Conservation (phyloP, 73 alveolate species). For the Paramecium caudatum region DNA sequence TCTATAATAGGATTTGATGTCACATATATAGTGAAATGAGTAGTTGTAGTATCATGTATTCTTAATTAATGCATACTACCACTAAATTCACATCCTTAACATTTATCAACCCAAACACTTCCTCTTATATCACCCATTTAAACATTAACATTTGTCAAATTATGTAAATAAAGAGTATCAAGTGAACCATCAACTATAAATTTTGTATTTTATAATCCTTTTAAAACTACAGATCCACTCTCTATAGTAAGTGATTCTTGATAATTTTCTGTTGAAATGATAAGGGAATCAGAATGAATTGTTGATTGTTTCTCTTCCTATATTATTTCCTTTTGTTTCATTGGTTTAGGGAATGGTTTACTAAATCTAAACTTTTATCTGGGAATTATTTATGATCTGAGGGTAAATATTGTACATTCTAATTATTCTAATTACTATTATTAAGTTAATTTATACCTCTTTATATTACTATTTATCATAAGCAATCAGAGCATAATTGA, state of each 20-base stretch:
- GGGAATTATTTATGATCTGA: conserved; percentile 42
- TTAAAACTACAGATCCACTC: neutral
- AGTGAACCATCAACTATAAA: neutral
- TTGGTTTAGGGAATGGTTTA: conserved; percentile 41
- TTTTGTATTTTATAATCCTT: neutral
- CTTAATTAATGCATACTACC: conserved; percentile 86
- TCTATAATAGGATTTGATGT: conserved; percentile 95
- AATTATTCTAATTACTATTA: conserved; percentile 63
- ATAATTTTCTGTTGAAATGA: conserved; percentile 5
- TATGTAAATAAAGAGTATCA: conserved; percentile 60
- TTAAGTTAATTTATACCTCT: conserved; percentile 60
- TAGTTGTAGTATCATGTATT: conserved; percentile 89
- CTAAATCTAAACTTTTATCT: conserved; percentile 70
- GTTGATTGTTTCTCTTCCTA: neutral
- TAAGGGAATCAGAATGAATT: neutral
- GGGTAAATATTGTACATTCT: conserved; percentile 63
- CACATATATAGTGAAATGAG: conserved; percentile 86
- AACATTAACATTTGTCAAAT: neutral
- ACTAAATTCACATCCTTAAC: neutral
- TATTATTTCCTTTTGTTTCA: neutral
- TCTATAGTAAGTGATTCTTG: neutral
- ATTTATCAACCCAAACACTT: conserved; percentile 62
- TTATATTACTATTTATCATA: conserved; percentile 73
- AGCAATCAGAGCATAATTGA: conserved; percentile 71
- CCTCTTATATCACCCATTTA: conserved; percentile 48